These are phyloP conservation scores for Bertia moriformis DNA, from an alignment of 2,329 filamentous ascomycete species.

Conservation along the genomic window DNA sequence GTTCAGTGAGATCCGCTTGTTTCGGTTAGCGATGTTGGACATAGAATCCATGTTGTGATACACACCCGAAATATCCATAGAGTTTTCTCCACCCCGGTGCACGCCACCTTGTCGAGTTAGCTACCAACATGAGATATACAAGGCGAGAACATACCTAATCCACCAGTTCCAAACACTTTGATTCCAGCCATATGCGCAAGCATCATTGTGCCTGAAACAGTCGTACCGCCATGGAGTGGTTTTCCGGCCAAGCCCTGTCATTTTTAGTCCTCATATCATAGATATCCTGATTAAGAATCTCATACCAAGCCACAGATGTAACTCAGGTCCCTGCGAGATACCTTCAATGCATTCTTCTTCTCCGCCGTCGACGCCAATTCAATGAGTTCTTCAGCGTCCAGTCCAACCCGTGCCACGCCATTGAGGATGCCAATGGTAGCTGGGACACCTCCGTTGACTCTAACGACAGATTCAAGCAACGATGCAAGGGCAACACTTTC, in stretches of 20 bases:
- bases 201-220: constrained; percentile 57
- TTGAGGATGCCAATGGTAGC: constrained; percentile 62
- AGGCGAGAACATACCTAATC: constrained; percentile 31
- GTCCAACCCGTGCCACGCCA: constrained; percentile 50
- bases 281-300: constrained; percentile 1
- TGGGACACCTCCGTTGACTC: constrained; percentile 50
- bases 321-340: constrained; percentile 55
- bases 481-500: constrained; percentile 29
- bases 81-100: constrained; percentile 52
- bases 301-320: constrained; percentile 47
- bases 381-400: constrained; percentile 42
- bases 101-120: constrained; percentile 49
- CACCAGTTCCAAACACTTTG: constrained; percentile 58
- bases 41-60: neutral
- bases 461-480: constrained; percentile 49
- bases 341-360: constrained; percentile 43
- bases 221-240: constrained; percentile 53
- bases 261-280: neutral
- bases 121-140: neutral
- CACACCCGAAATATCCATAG: constrained; percentile 48
- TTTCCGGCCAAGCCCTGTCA: constrained; percentile 33
- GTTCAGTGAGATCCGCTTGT: constrained; percentile 51
- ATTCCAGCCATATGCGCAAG: constrained; percentile 54
- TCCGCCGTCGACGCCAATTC: constrained; percentile 30
- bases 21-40: neutral